Conservation (phyloP, 2,329 filamentous ascomycete species). For the Calonectria ilicicola region DNA sequence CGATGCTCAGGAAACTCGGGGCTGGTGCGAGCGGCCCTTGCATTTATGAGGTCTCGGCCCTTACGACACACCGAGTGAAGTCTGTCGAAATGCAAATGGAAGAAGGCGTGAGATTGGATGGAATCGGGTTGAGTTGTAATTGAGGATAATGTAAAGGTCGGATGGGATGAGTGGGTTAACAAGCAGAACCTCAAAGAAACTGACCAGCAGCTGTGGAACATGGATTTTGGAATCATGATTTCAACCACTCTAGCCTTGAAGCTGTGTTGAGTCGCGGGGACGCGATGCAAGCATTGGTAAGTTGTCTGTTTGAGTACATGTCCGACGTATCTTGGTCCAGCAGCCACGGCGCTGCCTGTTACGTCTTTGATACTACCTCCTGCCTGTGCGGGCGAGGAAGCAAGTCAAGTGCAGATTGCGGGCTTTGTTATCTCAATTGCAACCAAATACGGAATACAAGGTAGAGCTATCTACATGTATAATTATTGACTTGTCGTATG, state of each 20-base stretch:
- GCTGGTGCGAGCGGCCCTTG: conserved; percentile 32
- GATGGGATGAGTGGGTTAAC: neutral
- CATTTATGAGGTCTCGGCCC: conserved; percentile 12
- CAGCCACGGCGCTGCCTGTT: conserved; percentile 21
- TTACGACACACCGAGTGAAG: conserved; percentile 13
- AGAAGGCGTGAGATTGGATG: conserved; percentile 15
- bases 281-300: conserved; percentile 16
- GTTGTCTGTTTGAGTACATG: conserved; percentile 8
- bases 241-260: neutral
- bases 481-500: conserved; percentile 9
- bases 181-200: neutral
- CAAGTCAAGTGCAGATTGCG: neutral
- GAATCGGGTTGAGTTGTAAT: neutral
- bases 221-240: neutral
- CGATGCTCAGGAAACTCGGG: conserved; percentile 21
- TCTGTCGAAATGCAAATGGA: conserved; percentile 16
- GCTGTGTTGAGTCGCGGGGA: conserved; percentile 17
- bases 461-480: conserved; percentile 6
- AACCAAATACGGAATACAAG: conserved; percentile 5
- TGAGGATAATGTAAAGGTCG: neutral
- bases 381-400: conserved; percentile 9
- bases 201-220: neutral
- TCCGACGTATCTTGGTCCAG: neutral
- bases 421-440: conserved; percentile 14
- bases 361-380: conserved; percentile 24